Conservation (phyloP, 441 rosid species). For the Populus tomentosa region DNA sequence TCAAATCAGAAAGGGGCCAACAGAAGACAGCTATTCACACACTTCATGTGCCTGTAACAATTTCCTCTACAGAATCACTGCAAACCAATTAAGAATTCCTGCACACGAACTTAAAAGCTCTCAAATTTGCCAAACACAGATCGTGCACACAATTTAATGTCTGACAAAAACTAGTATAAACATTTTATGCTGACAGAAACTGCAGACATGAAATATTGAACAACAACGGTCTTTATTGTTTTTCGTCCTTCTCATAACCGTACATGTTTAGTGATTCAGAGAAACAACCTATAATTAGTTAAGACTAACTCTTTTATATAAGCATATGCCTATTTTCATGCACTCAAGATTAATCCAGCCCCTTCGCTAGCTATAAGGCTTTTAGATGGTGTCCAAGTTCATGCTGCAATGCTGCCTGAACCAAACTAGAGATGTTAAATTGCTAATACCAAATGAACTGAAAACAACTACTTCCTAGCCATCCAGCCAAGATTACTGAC, state of each 20-base stretch:
- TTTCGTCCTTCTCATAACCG: not conserved
- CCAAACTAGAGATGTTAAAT: not conserved
- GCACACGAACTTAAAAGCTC: not conserved
- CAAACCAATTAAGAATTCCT: not conserved
- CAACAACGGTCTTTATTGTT: not conserved
- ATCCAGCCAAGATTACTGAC: no score
- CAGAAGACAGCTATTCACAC: not conserved
- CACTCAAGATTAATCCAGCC: not conserved
- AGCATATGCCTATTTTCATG: not conserved
- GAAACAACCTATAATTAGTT: not conserved
- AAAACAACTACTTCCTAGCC: not conserved
- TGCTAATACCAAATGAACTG: not conserved
- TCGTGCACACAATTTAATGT: not conserved
- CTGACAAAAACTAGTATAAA: not conserved
- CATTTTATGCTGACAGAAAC: not conserved
- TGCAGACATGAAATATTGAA: not conserved
- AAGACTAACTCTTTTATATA: not conserved
- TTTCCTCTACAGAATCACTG: not conserved
- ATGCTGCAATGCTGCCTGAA: not conserved
- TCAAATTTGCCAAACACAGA: not conserved
- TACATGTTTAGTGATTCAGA: not conserved
- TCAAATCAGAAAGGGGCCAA: not conserved
- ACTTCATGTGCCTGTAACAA: not conserved
- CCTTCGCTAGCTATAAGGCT: not conserved
- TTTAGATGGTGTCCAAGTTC: not conserved